These are phyloP conservation scores for Lepidium didymum DNA, from an alignment of 345 rosid genomes.

Conservation along the genomic window DNA sequence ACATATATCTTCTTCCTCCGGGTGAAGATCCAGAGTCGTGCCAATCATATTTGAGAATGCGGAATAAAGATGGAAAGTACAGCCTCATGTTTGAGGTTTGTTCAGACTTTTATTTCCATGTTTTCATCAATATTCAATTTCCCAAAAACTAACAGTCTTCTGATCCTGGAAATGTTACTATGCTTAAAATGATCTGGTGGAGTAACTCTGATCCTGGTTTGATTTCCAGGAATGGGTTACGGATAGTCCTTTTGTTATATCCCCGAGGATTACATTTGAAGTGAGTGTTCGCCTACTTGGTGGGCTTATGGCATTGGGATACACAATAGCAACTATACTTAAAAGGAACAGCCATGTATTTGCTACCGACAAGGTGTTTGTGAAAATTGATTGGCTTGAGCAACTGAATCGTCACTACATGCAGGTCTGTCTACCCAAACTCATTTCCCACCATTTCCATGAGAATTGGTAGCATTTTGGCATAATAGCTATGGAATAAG, in stretches of 20 bases:
- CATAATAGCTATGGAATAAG: background rate
- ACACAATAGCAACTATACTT: constrained; percentile 93
- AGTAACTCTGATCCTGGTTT: constrained; percentile 7
- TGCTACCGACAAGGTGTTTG: constrained; percentile 63
- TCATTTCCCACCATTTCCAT: background rate
- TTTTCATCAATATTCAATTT: background rate
- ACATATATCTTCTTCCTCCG: constrained; percentile 96
- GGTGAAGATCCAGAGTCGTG: constrained; percentile 98
- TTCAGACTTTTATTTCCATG: background rate
- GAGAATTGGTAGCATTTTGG: background rate
- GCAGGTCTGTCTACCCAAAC: constrained; percentile 50
- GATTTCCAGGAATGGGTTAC: constrained; percentile 86
- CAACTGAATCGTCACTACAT: constrained; percentile 81
- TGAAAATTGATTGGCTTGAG: constrained; percentile 95
- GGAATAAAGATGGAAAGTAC: constrained; percentile 97
- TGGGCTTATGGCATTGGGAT: constrained; percentile 97
- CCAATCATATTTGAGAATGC: constrained; percentile 95
- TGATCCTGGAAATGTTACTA: background rate
- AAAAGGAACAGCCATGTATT: constrained; percentile 91
- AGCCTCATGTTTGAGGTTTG: constrained; percentile 99
- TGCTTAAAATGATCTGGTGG: background rate
- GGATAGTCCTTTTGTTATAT: constrained; percentile 94
- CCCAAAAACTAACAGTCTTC: background rate
- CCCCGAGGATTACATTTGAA: constrained; percentile 98
- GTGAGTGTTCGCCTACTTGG: constrained; percentile 98